A percentile compares a stretch with the other conserved stretches of the same genome.
phyloP scores from a whole-genome alignment of 2,329 filamentous ascomycete species.

The Alternaria sp. region DNA sequence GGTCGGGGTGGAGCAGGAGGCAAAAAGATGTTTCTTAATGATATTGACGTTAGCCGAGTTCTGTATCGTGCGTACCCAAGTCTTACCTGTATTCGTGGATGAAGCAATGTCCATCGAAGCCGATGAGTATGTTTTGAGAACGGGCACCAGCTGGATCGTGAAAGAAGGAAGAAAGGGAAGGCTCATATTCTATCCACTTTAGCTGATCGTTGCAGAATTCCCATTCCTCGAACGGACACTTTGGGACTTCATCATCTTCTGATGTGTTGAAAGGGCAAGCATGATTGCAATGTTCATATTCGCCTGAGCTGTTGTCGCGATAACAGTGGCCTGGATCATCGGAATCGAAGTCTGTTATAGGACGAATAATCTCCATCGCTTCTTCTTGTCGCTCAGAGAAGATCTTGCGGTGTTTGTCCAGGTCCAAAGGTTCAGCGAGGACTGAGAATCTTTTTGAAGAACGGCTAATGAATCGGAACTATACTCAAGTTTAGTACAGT shows the following conservation, averaged over 20 bases:
- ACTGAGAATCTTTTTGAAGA: neutral
- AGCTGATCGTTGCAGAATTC: neutral
- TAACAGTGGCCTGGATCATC: neutral
- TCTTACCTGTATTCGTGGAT: neutral
- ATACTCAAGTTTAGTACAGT: neutral
- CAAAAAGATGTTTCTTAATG: neutral
- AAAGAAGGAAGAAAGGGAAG: conserved; percentile 2
- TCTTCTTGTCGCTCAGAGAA: neutral
- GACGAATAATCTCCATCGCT: neutral
- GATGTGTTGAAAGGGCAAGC: neutral
- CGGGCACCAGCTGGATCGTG: neutral
- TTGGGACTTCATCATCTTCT: accelerated
- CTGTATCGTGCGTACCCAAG: too few relatives aligned
- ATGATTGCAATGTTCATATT: neutral
- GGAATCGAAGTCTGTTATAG: neutral
- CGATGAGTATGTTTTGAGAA: neutral
- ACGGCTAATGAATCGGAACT: neutral
- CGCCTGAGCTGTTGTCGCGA: neutral
- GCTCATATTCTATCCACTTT: neutral
- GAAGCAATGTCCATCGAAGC: neutral
- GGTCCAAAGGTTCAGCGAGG: neutral
- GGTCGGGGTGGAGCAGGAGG: accelerated
- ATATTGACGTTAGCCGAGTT: neutral
- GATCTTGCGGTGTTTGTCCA: neutral
- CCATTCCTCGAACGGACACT: neutral